Percentiles rank a stretch among this genome's conserved stretches.
Evolutionary conservation across 2,329 filamentous ascomycete genomes (phyloP).

Genomic region (Beauveria sp.): DNA sequence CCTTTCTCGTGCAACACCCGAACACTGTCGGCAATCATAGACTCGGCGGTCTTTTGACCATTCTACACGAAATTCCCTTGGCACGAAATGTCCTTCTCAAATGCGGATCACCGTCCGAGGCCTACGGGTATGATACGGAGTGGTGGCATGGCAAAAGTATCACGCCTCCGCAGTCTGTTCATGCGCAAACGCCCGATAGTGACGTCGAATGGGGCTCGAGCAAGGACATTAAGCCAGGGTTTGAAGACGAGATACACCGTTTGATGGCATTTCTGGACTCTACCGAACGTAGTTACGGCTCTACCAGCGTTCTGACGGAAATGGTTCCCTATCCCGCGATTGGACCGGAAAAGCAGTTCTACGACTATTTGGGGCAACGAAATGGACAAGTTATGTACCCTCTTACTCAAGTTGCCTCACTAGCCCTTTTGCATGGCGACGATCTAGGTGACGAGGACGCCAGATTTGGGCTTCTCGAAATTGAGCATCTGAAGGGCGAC

Average conservation of each 20-base stretch:
- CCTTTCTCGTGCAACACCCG: conserved; percentile 39
- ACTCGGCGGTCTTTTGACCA: conserved; percentile 48
- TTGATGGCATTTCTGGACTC: conserved; percentile 56
- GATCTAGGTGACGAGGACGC: conserved; percentile 26
- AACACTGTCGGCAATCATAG: conserved; percentile 30
- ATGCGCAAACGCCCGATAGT: conserved; percentile 20
- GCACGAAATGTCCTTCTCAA: conserved; percentile 47
- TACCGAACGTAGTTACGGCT: conserved; percentile 53
- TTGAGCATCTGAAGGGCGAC: conserved; percentile 25
- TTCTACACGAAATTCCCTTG: conserved; percentile 52
- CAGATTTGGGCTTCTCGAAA: conserved; percentile 35
- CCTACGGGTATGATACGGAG: conserved; percentile 47
- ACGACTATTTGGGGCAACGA: conserved; percentile 31
- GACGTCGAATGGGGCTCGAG: conserved; percentile 24
- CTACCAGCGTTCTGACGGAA: conserved; percentile 39
- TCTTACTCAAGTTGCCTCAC: conserved; percentile 25
- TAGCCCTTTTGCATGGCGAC: conserved; percentile 23
- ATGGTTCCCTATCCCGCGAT: conserved; percentile 25
- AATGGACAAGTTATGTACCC: conserved; percentile 21
- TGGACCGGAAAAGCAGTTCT: conserved; percentile 36
- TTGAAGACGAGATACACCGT: conserved; percentile 51
- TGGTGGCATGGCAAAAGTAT: conserved; percentile 57
- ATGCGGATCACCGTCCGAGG: conserved; percentile 30
- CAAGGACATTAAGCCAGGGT: conserved; percentile 25
- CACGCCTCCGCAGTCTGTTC: conserved; percentile 21